phyloP scores from a whole-genome alignment of 163 green algal genomes.

The Volvox carteri region DNA sequence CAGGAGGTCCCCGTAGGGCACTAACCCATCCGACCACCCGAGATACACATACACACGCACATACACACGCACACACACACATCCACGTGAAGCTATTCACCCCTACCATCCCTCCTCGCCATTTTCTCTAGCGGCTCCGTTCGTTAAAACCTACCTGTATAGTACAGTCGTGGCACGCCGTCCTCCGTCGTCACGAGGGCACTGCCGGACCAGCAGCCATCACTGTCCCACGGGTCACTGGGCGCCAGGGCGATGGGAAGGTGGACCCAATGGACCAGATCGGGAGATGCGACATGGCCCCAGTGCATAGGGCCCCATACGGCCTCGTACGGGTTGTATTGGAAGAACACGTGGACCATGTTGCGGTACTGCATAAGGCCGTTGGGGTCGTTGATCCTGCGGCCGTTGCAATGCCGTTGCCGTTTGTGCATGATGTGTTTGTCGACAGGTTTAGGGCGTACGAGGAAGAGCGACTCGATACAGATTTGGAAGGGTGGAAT shows the following conservation, averaged over 20 bases:
- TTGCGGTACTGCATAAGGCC: slow-evolving; percentile 55
- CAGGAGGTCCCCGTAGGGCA: too few species aligned
- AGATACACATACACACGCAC: too few species aligned
- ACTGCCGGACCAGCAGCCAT: slow-evolving; percentile 65
- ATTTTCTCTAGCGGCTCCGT: too few species aligned
- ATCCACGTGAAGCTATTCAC: too few species aligned
- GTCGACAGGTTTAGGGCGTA: too few species aligned
- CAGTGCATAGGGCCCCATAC: slow-evolving; percentile 63
- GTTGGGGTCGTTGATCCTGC: slow-evolving; percentile 59
- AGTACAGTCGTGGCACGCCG: slow-evolving; percentile 58
- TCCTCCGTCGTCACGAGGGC: slow-evolving; percentile 26
- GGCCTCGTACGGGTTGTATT: slow-evolving; percentile 47
- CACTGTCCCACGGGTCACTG: slow-evolving; percentile 59
- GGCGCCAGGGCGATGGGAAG: slow-evolving; percentile 62
- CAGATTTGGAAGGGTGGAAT: too few species aligned
- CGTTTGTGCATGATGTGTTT: too few species aligned
- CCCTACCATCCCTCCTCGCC: too few species aligned
- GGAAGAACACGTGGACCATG: slow-evolving; percentile 61
- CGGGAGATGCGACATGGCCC: slow-evolving; percentile 46
- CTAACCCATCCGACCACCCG: too few species aligned
- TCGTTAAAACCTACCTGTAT: slow-evolving; percentile 59
- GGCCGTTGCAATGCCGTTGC: too few species aligned
- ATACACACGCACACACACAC: too few species aligned
- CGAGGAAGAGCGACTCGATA: too few species aligned
- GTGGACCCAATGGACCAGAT: slow-evolving; percentile 65